Percentiles rank a stretch among this genome's conserved stretches.
Evolutionary conservation across 2,329 filamentous ascomycete genomes (phyloP).

Genomic region (Penicillium freii): DNA sequence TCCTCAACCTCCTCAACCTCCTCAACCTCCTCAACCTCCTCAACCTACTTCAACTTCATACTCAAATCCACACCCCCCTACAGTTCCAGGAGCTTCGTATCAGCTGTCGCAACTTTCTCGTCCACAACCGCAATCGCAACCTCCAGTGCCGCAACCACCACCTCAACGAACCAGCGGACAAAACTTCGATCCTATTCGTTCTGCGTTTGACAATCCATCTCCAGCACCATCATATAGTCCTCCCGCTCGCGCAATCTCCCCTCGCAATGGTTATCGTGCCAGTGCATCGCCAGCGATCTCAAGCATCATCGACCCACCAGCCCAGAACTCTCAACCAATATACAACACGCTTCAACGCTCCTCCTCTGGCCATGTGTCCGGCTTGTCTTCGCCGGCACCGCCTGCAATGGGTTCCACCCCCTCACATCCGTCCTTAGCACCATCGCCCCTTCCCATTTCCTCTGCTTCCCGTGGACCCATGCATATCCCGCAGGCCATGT

Average conservation of each 20-base stretch:
- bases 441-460: slow-evolving; percentile 23
- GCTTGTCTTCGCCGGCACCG: slow-evolving; percentile 28
- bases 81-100: slow-evolving; percentile 47
- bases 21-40: slow-evolving; percentile 13
- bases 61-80: slow-evolving; percentile 44
- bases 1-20: slow-evolving; percentile 7
- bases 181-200: slow-evolving; percentile 86
- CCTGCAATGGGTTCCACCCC: slow-evolving; percentile 26
- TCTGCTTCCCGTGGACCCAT: slow-evolving; percentile 25
- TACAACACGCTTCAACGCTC: slow-evolving; percentile 30
- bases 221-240: slow-evolving; percentile 44
- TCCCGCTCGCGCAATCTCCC: slow-evolving; percentile 48
- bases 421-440: slow-evolving; percentile 24
- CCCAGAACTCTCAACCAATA: slow-evolving; percentile 32
- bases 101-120: slow-evolving; percentile 49
- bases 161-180: slow-evolving; percentile 67
- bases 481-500: slow-evolving; percentile 17
- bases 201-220: slow-evolving; percentile 53
- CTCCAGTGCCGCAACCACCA: slow-evolving; percentile 46
- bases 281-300: slow-evolving; percentile 89
- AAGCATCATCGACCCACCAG: slow-evolving; percentile 74
- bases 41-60: slow-evolving; percentile 14
- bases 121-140: slow-evolving; percentile 47
- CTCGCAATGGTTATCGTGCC: slow-evolving; percentile 60
- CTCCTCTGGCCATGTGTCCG: slow-evolving; percentile 29